phyloP scores from a whole-genome alignment of 352 stramenopile species.

The Phytophthora vignae region DNA sequence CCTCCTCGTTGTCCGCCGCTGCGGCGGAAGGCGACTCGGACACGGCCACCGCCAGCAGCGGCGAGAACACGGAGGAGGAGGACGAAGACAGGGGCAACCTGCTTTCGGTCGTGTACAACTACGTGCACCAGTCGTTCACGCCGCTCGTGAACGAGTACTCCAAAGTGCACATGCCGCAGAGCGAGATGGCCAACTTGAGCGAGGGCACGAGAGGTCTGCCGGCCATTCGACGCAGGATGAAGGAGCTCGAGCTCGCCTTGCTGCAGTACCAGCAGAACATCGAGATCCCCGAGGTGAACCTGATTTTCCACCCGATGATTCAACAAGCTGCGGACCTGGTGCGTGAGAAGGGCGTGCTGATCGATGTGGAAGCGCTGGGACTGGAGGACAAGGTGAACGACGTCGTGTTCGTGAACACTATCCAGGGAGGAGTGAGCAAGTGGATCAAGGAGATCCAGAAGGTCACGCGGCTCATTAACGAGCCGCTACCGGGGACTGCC shows the following conservation, averaged over 20 bases:
- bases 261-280: constrained; percentile 95
- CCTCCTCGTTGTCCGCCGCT: constrained; percentile 31
- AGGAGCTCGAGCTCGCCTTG: constrained; percentile 94
- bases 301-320: constrained; percentile 91
- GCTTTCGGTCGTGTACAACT: constrained; percentile 89
- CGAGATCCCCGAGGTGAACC: constrained; percentile 93
- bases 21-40: constrained; percentile 36
- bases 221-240: constrained; percentile 91
- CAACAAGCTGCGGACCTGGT: constrained; percentile 79
- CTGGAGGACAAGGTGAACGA: constrained; percentile 88
- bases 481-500: constrained; percentile 86
- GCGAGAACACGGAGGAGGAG: constrained; percentile 70
- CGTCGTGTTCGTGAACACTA: constrained; percentile 86
- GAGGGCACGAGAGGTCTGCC: constrained; percentile 79
- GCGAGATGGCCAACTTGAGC: constrained; percentile 64
- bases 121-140: constrained; percentile 89
- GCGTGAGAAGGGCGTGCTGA: constrained; percentile 75
- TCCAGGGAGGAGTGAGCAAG: constrained; percentile 91
- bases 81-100: constrained; percentile 73
- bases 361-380: constrained; percentile 84
- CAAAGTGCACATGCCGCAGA: constrained; percentile 82
- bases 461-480: constrained; percentile 89
- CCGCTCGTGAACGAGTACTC: constrained; percentile 89
- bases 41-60: constrained; percentile 44
- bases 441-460: constrained; percentile 97